Conservation (phyloP, 768 basidiomycete genomes). For the Podaxis sp. region DNA sequence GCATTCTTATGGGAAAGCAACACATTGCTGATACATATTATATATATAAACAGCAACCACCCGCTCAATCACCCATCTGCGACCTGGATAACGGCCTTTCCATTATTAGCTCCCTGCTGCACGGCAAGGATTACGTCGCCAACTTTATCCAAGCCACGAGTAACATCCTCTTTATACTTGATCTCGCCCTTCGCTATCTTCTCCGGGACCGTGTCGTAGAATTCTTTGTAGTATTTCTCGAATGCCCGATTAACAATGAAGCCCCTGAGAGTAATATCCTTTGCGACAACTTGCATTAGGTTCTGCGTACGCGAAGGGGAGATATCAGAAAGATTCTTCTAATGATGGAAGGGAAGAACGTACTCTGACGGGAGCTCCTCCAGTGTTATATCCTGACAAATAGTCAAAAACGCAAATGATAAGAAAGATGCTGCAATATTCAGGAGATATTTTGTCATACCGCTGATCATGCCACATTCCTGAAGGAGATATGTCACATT, state of each 20-base stretch:
- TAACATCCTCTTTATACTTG: constrained; percentile 47
- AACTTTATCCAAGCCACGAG: constrained; percentile 40
- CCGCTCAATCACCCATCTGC: constrained; percentile 27
- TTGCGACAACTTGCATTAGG: constrained; percentile 33
- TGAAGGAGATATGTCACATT: constrained; percentile 12
- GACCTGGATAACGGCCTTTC: constrained; percentile 34
- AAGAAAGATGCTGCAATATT: constrained; percentile 15
- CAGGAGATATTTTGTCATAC: not conserved
- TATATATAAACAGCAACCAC: no score
- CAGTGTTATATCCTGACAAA: constrained; percentile 32
- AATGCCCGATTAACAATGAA: constrained; percentile 34
- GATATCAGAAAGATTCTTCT: not conserved
- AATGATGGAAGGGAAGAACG: not conserved
- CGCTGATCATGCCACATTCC: constrained; percentile 43
- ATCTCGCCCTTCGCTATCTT: constrained; percentile 40
- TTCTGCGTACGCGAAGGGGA: constrained; percentile 29
- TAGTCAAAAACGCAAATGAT: not conserved
- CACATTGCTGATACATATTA: no score
- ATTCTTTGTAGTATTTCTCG: constrained; percentile 32
- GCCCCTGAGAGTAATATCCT: constrained; percentile 43
- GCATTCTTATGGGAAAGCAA: no score
- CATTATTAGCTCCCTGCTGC: constrained; percentile 35
- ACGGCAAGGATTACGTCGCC: constrained; percentile 35
- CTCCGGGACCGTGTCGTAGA: constrained; percentile 37
- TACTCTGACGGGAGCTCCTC: constrained; percentile 28